phyloP scores from a whole-genome alignment of 306 rosid genomes.

The Medicago arabica region DNA sequence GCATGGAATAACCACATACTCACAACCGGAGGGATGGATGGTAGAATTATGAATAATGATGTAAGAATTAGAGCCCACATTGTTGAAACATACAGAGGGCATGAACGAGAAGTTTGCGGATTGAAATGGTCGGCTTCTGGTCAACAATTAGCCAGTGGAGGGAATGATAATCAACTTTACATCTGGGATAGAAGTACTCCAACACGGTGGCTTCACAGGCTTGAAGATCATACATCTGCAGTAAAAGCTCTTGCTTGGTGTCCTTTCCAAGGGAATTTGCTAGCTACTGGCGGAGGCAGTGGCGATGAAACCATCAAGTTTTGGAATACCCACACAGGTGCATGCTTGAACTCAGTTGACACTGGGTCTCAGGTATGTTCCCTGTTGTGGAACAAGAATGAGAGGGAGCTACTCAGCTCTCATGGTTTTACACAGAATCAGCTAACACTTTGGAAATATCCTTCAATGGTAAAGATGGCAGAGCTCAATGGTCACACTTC shows the following conservation, averaged over 20 bases:
- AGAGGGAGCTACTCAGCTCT: constrained; percentile 87
- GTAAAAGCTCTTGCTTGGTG: constrained; percentile 93
- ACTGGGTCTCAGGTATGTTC: constrained; percentile 92
- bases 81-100: constrained; percentile 83
- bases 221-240: constrained; percentile 80
- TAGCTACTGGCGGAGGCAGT: constrained; percentile 82
- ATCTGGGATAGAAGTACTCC: constrained; percentile 72
- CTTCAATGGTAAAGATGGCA: constrained; percentile 85
- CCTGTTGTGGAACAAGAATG: constrained; percentile 84
- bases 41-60: constrained; percentile 71
- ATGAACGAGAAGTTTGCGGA: constrained; percentile 81
- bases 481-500: constrained; percentile 49
- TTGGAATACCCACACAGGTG: constrained; percentile 93
- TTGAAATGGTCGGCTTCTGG: constrained; percentile 87
- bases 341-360: constrained; percentile 85
- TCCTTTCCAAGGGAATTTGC: constrained; percentile 82
- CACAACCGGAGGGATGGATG: constrained; percentile 89
- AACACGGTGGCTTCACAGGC: constrained; percentile 85
- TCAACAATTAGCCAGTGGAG: constrained; percentile 85
- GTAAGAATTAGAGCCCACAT: constrained; percentile 78
- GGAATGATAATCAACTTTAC: constrained; percentile 77
- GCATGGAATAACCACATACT: constrained; percentile 90
- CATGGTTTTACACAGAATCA: constrained; percentile 82
- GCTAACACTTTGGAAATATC: constrained; percentile 86
- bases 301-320: constrained; percentile 79